Percentiles rank a stretch among this genome's conserved stretches.
These are phyloP conservation scores for Scheffersomyces spartinae DNA, from an alignment of 805 yeast genomes.

Conservation along the genomic window DNA sequence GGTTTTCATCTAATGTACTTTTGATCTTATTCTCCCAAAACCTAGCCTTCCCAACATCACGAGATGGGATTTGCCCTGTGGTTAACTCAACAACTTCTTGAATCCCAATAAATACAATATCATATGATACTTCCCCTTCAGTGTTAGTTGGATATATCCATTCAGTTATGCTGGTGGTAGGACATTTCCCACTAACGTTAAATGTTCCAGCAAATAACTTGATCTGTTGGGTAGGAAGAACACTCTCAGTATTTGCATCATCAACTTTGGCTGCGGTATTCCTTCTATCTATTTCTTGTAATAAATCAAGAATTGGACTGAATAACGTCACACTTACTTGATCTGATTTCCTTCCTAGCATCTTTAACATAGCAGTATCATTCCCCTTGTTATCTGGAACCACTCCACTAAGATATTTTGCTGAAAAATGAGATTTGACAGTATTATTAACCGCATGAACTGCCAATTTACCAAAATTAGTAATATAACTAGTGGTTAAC, in stretches of 20 bases:
- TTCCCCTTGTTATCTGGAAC: slow-evolving; percentile 22
- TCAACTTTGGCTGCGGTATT: too few species aligned
- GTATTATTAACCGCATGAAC: slow-evolving; percentile 18
- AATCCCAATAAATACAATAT: slow-evolving; percentile 70
- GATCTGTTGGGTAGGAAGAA: slow-evolving; percentile 27
- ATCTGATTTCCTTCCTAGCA: slow-evolving; percentile 36
- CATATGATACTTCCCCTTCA: slow-evolving; percentile 33
- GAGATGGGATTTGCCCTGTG: slow-evolving; percentile 72
- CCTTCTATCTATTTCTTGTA: too few species aligned
- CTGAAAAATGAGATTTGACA: slow-evolving; percentile 23
- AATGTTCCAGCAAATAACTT: slow-evolving; percentile 38
- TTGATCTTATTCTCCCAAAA: slow-evolving; percentile 60
- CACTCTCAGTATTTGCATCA: slow-evolving; percentile 28
- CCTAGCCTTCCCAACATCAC: slow-evolving; percentile 49
- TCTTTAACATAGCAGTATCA: slow-evolving; percentile 33
- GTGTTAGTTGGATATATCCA: slow-evolving; percentile 34
- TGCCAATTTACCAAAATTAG: slow-evolving; percentile 27
- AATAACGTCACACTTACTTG: slow-evolving; percentile 32
- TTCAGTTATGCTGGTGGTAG: slow-evolving; percentile 27
- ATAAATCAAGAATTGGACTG: slow-evolving; percentile 46
- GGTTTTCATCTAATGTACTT: slow-evolving; percentile 30
- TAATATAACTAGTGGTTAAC: slow-evolving; percentile 24
- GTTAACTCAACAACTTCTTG: slow-evolving; percentile 84
- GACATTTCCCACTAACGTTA: slow-evolving; percentile 41
- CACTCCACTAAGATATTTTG: slow-evolving; percentile 30